phyloP scores from a whole-genome alignment of 169 alveolate species.

The Cryptosporidium canis region DNA sequence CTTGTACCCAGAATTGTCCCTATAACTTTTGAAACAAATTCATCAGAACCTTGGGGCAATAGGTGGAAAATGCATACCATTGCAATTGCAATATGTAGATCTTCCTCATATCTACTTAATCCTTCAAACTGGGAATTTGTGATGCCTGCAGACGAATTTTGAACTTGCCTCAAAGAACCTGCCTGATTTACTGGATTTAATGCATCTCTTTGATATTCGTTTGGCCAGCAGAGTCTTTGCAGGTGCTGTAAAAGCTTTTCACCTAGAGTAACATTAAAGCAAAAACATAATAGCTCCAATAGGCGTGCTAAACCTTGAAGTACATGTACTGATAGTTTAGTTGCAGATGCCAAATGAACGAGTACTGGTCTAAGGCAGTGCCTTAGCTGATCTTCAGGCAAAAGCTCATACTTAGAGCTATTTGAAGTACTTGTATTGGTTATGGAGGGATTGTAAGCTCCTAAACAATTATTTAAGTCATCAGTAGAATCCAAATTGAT shows the following conservation, averaged over 20 bases:
- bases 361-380: slow-evolving; percentile 69
- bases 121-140: background rate
- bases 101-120: slow-evolving; percentile 49
- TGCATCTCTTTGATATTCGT: slow-evolving; percentile 42
- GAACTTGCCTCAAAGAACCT: background rate
- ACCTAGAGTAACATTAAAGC: slow-evolving; percentile 68
- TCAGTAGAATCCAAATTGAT: background rate
- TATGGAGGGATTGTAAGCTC: background rate
- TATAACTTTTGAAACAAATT: slow-evolving; percentile 58
- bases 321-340: slow-evolving; percentile 55
- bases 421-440: background rate
- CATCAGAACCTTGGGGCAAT: slow-evolving; percentile 72
- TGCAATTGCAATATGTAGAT: slow-evolving; percentile 69
- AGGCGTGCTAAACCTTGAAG: slow-evolving; percentile 69
- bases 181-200: background rate
- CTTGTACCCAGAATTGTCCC: slow-evolving; percentile 63
- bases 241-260: slow-evolving; percentile 65
- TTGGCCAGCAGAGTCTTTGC: slow-evolving; percentile 69
- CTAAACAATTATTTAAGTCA: background rate
- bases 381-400: slow-evolving; percentile 69
- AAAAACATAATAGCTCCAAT: slow-evolving; percentile 47
- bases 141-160: slow-evolving; percentile 5
- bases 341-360: slow-evolving; percentile 66
- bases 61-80: slow-evolving; percentile 66
- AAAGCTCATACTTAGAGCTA: slow-evolving; percentile 40